phyloP scores from a whole-genome alignment of 2,329 filamentous ascomycete genomes.

The Hypoxylon sp. region DNA sequence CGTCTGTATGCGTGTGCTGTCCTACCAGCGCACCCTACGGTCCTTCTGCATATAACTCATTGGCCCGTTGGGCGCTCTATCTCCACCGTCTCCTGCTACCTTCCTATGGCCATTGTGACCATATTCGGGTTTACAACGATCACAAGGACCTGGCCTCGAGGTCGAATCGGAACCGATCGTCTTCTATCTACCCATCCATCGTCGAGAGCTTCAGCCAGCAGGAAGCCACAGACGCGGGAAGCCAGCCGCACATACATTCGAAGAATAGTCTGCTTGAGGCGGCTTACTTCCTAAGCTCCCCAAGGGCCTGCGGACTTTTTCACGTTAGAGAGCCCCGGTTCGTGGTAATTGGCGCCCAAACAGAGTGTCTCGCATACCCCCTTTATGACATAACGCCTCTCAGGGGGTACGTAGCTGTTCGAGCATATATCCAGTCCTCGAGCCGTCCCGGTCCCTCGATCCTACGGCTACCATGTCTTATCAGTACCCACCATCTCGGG shows the following conservation, averaged over 20 bases:
- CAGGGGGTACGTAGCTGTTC: constrained; percentile 44
- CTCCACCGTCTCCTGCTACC: constrained; percentile 38
- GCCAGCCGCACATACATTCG: constrained; percentile 6
- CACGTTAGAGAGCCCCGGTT: constrained; percentile 31
- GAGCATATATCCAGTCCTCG: constrained; percentile 40
- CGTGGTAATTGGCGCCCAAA: constrained; percentile 49
- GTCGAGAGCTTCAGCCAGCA: constrained; percentile 15
- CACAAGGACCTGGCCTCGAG: constrained; percentile 25
- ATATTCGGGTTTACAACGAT: constrained; percentile 35
- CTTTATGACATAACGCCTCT: constrained; percentile 43
- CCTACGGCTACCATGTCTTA: constrained; percentile 59
- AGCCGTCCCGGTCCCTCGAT: constrained; percentile 43
- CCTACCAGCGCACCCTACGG: constrained; percentile 36
- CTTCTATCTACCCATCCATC: constrained; percentile 12
- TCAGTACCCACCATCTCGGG: constrained; percentile 56
- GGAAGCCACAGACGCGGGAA: constrained; percentile 27
- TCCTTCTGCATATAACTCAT: constrained; percentile 42
- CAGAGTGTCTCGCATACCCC: constrained; percentile 42
- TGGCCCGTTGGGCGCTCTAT: constrained; percentile 39
- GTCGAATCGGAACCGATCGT: constrained; percentile 13
- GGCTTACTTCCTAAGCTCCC: constrained; percentile 17
- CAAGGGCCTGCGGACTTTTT: too few species aligned
- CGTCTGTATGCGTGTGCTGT: constrained; percentile 33
- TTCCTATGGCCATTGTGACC: constrained; percentile 35
- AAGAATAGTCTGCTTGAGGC: constrained; percentile 15